Evolutionary conservation across 352 stramenopile species (phyloP), one percentile per base, ranked within the genome.

Genomic region (Pythium coloratum): DNA sequence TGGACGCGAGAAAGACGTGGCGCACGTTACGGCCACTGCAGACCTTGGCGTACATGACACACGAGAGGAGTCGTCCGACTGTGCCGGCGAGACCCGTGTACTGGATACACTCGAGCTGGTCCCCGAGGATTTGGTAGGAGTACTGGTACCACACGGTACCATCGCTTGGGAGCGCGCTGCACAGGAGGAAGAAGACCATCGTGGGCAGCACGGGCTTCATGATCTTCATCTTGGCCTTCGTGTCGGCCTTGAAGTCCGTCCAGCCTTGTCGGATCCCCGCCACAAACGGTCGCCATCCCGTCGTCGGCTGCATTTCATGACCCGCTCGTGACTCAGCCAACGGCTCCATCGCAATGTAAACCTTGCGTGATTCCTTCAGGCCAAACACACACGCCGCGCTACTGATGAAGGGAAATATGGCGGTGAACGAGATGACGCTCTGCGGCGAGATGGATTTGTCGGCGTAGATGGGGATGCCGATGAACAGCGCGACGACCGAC

Each of bases 141-240:
- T 94, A 94, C 74, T 94, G 86, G 67, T 91, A 92, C 86, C 86
- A 94, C 32, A 93, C 70, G 1, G 70, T 85, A 32, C 84, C 82
- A 49, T 90, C 86, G 6, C 57, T 68, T 0, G 86, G 86, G 1
- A 93, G 69, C 28, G 86, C 84, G 53, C 81, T 92, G 61, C 78
- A 94, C 30, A 94, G 69, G 44, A 88, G 92, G 72, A 94, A 92
- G 73, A 94, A 94, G 40, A 89, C 42, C 81, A 94, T 91, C 5
- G 80, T 78, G 3, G 86, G 84, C 30, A 90, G 56, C 14, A 92
- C 74, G 7, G 84, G 84, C 44, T 67, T 64, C 34, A 92, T 74
- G 28, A 86, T 73, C 30, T 71, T 62, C 42, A 73, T 67, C 64
- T 91, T 90, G 64, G 58, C 62, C 42, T 66, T 62, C 8, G 80